These are phyloP conservation scores for Pseudogymnoascus destructans DNA, from an alignment of 2,329 filamentous ascomycete genomes.

Conservation along the genomic window DNA sequence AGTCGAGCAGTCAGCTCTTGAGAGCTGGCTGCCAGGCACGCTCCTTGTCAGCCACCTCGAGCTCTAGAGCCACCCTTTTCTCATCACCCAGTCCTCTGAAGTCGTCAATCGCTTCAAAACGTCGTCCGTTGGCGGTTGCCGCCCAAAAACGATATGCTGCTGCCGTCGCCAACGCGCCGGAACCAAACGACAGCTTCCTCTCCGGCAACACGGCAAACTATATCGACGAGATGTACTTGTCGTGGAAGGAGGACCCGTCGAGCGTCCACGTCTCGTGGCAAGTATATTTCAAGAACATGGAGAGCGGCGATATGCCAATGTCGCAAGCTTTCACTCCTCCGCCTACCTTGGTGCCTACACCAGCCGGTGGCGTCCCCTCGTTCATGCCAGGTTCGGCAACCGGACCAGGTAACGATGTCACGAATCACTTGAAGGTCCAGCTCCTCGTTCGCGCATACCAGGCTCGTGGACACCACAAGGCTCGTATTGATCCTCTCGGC, in stretches of 20 bases:
- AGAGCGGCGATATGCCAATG: constrained; percentile 93
- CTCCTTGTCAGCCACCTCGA: constrained; percentile 25
- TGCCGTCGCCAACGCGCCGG: constrained; percentile 43
- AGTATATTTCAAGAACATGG: constrained; percentile 99
- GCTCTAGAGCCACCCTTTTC: constrained; percentile 28
- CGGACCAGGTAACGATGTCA: constrained; percentile 66
- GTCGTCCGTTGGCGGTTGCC: constrained; percentile 33
- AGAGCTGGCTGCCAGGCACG: constrained; percentile 36
- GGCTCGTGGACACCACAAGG: constrained; percentile 95
- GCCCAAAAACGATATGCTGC: constrained; percentile 42
- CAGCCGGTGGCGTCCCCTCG: constrained; percentile 63
- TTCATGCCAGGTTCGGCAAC: constrained; percentile 55
- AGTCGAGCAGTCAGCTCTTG: constrained; percentile 51
- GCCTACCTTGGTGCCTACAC: constrained; percentile 75
- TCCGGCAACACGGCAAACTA: constrained; percentile 97
- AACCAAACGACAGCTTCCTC: constrained; percentile 91
- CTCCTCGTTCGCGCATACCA: constrained; percentile 94
- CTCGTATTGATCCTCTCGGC: constrained; percentile 88
- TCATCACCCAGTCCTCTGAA: constrained; percentile 26
- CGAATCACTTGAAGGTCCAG: constrained; percentile 96
- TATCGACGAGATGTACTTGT: constrained; percentile 98
- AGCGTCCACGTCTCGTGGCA: constrained; percentile 98
- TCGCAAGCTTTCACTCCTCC: constrained; percentile 94
- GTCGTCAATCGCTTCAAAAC: constrained; percentile 34
- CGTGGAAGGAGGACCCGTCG: constrained; percentile 86